Evolutionary conservation across 805 yeast genomes (phyloP), one percentile per base, ranked within the genome.

Genomic region (Brettanomyces naardenensis): DNA sequence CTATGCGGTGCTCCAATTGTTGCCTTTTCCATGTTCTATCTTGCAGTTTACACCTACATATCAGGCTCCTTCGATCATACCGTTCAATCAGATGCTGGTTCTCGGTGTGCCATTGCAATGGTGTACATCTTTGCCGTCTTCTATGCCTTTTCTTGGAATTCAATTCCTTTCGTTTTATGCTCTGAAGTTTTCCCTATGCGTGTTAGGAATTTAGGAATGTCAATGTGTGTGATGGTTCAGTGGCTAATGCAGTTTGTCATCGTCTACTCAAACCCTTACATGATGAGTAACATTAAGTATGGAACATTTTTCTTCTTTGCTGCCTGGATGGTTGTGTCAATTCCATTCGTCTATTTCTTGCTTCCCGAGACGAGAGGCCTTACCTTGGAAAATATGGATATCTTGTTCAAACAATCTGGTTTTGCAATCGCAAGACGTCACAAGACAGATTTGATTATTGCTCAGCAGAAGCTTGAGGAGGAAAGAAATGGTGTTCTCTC

Each of bases 81-180:
- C 1, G 41, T 58, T 0, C 49, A 66, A 3, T 53, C 64, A 40
- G 39, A 43, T 18, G 44, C 48, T 4, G 75, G 75, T 2, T 61
- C 71, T 25, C 52, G 59, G 35, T 73, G 62, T 36, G 79, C 78
- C 6, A 52, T 74, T 46, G 75, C 76, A 1, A 65, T 73, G 34
- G 47, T 75, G 20, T 73, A 59, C 46, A 46, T 73, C 27, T 60
- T 66, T 23, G 80, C 80, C 46, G 60, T 65, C 18, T 78, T 78
- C 27, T 75, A 80, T 80, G 68, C 75, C 23, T 52, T 74, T 54
- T 80, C 80, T 27, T 75, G 72, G 68, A 75, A 75, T 54, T 60
- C 74, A 0, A 59, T 73, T 35, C 79, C 74, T 51, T 74, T 73
- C 48, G 59, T 74, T 45, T 55, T 74, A 46, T 73, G 72, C 41